phyloP scores from a whole-genome alignment of 2,329 filamentous ascomycete species.

The Tolypocladium capitatum region DNA sequence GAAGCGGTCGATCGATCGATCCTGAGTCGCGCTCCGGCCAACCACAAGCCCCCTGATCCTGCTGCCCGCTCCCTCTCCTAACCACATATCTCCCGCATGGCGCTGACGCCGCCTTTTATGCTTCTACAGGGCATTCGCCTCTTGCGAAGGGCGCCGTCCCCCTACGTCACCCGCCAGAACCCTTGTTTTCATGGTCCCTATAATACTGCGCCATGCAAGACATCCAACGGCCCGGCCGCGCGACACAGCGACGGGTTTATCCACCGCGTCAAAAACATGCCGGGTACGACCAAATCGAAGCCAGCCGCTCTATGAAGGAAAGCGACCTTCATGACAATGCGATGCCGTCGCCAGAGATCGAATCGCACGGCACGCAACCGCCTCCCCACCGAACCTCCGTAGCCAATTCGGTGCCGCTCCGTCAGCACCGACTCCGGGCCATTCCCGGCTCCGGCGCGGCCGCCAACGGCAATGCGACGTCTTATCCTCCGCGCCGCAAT shows the following conservation, averaged over 20 bases:
- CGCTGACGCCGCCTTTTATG: neutral
- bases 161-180: neutral
- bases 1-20: neutral
- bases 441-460: conserved; percentile 12
- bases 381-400: conserved; percentile 26
- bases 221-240: neutral
- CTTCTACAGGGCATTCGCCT: neutral
- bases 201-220: neutral
- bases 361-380: conserved; percentile 12
- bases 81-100: neutral
- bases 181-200: neutral
- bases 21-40: neutral
- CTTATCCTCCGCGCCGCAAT: conserved; percentile 17
- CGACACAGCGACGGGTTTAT: neutral
- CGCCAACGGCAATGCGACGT: conserved; percentile 6
- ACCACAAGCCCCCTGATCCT: neutral
- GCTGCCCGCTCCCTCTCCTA: neutral
- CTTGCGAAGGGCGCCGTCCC: neutral
- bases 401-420: conserved; percentile 33
- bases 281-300: neutral
- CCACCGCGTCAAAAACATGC: neutral
- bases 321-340: conserved; percentile 5
- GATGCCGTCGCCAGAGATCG: conserved; percentile 17
- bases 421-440: conserved; percentile 27
- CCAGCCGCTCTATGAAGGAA: neutral